phyloP scores from a whole-genome alignment of 2,329 filamentous ascomycete species.

The Drechslerella coelobrocha region DNA sequence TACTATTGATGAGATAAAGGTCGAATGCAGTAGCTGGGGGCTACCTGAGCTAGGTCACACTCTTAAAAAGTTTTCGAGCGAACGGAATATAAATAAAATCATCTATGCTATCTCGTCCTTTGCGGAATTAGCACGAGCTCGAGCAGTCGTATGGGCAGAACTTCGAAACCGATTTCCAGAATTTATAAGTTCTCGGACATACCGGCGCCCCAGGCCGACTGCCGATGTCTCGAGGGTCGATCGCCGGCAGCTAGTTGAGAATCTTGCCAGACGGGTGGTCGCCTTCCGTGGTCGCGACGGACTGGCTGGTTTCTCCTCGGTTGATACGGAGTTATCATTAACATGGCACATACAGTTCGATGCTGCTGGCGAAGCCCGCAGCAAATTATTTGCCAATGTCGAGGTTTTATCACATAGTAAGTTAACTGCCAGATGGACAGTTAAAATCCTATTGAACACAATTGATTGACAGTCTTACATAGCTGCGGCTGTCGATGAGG shows the following conservation, averaged over 20 bases:
- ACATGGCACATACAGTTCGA: background rate
- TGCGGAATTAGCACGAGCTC: conserved; percentile 11
- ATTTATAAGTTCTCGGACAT: background rate
- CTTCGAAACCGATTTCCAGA: conserved; percentile 20
- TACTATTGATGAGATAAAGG: conserved; percentile 7
- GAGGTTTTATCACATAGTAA: background rate
- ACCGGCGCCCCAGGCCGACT: background rate
- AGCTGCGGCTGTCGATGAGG: conserved; percentile 16
- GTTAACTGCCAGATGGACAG: background rate
- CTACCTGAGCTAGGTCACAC: conserved; percentile 15
- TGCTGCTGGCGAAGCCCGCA: background rate
- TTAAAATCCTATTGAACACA: background rate
- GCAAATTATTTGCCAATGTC: background rate
- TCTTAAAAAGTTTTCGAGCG: conserved; percentile 15
- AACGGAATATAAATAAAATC: conserved; percentile 26
- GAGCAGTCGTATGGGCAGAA: conserved; percentile 23
- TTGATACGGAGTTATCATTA: background rate
- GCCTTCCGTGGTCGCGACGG: background rate
- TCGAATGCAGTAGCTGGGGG: conserved; percentile 41
- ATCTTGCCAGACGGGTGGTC: background rate
- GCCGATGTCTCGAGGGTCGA: background rate
- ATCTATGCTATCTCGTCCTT: conserved; percentile 37
- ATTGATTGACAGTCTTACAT: background rate
- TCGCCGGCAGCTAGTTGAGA: background rate
- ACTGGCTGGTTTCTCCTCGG: background rate